Evolutionary conservation across 1,139 yeast species (phyloP), one percentile per base, ranked within the genome.

Genomic region (Pichia sp.): DNA sequence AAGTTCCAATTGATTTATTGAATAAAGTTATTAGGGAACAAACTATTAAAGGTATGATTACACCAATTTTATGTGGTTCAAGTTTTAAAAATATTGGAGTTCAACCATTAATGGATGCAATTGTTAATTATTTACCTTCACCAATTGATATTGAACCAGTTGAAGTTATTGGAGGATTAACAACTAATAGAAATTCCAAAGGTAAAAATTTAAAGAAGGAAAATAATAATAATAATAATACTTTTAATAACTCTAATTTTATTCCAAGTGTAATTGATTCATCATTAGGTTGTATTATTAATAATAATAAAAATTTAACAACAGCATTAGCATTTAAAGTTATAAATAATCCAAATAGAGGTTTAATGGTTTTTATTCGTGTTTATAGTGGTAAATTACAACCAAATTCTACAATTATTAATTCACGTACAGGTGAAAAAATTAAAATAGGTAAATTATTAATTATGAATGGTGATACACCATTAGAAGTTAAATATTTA

Each of bases 301-400:
- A 80, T 58, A 70, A 74, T 26, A 77, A 81, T 56, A 73, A 76
- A 18, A 75, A 79, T 42, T 59, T 86, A 42, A 75, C 88, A 4
- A 77, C 88, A n/a, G 90, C 95, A 0, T 71, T 90, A 46, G 97
- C 96, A 0, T 92, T 92, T 68, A 92, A 92, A 65, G 96, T 92
- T 5, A 77, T 86, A 51, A 83, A 90, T 4, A 97, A 92, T 63
- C 84, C 88, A 5, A 79, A 81, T 28, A 74, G 89, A 54, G 97
- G 97, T 1, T 75, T 81, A 0, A 79, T 90, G 84, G 84, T 88
- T 3, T 92, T 85, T 64, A 83, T 90, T 33, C 71, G 98, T 52
- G 94, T 92, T 1, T 92, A 92, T 67, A 78, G 92, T 45, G 98
- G 98, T 1, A 74, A 71, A 43, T 65, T 92, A 34, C 74, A 73